Base-by-base conservation (phyloP, 345 rosid species). In the Sapria himalayana region DNA sequence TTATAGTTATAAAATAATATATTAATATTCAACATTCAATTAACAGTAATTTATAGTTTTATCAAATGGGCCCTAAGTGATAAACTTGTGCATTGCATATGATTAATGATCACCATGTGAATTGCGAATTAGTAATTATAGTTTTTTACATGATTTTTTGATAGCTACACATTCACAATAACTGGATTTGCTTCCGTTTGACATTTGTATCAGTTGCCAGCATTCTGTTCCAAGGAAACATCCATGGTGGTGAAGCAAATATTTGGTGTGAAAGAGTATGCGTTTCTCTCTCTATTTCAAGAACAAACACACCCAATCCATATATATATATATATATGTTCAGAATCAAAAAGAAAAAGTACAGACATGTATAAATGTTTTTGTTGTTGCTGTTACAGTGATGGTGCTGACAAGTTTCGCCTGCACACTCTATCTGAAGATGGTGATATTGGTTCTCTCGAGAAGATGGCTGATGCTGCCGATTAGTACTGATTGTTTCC, bases 241-340 rank as follows among this genome's bases (percentile, higher is more conserved):
- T 79, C 99, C 37, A 69, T 89, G 23, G 59, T 73, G 19, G 72
- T 84, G 34, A 82, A 89, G 71, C 93, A 91, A 64, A 80, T 91
- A 45, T 84, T 80, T 22, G 95, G 99, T 46, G 99, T 74, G 27
- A 52, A 92, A 62, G 95, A 77, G 93, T 84, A 80, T 51, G 85
- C 33, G 20, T 42, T 37, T 39, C 16, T 46, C 19, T 33, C 2
- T 34, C 6, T 2, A n/a, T 38, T 44, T 45, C 8, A 33, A 15
- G 22, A 43, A 13, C 37, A 41, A 20, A 22, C 19, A 11, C 36
- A 41, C 50, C 29, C 12, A 5, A 19, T 16, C 5, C 36, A 29
- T n/a, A 3, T 20, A 19, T 17, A 3, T 9, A 34, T 29, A 22
- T 34, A 19, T 12, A 17, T 19, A 19, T 37, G 22, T 39, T 41